Evolutionary conservation across 2,329 filamentous ascomycete genomes (phyloP), one percentile per base, ranked within the genome.

Genomic region (Phialocephala subalpina): DNA sequence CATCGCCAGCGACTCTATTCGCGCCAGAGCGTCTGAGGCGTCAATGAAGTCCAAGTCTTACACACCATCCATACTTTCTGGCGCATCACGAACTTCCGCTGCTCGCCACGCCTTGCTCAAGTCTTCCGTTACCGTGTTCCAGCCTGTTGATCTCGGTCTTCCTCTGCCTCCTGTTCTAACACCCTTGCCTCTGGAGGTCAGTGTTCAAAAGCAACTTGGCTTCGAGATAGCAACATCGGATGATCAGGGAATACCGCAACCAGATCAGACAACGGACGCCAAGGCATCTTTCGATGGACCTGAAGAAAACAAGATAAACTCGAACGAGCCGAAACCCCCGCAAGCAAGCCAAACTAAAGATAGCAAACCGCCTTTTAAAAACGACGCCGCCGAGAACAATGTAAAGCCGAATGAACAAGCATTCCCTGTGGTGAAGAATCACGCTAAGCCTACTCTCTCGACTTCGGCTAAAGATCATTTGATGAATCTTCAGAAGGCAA

Each of bases 101-200:
- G 60, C 61, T 56, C 67, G 72, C 12, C 74, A 75, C 62, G 69
- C 65, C 22, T 69, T 76, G 29, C 66, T 76, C 35, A 74, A 73
- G 38, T 55, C 73, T 16, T 70, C 72, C 8, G 40, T 71, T 14
- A 58, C 70, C 4, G 57, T 68, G 25, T 38, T 22, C 16, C 63
- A 68, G 36, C 67, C 70, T 16, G 22, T 72, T 29, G 73, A 75
- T 38, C 69, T 55, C 9, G 70, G 69, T 18, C 52, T 74, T 20
- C 72, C 73, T 52, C 55, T 72, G 18, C 70, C 70, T 52, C 70
- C 73, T 14, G 58, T 73, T 2, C 53, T 75, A 22, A 67, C 72
- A 14, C 62, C 68, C 14, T 58, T 68, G 20, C 49, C 49, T n/a
- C 12, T 33, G 49, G 49, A 53, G 25, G 25, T 12, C 16, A 14